Evolutionary conservation across 805 yeast species (phyloP).

Genomic region (Hanseniaspora clermontiae): DNA sequence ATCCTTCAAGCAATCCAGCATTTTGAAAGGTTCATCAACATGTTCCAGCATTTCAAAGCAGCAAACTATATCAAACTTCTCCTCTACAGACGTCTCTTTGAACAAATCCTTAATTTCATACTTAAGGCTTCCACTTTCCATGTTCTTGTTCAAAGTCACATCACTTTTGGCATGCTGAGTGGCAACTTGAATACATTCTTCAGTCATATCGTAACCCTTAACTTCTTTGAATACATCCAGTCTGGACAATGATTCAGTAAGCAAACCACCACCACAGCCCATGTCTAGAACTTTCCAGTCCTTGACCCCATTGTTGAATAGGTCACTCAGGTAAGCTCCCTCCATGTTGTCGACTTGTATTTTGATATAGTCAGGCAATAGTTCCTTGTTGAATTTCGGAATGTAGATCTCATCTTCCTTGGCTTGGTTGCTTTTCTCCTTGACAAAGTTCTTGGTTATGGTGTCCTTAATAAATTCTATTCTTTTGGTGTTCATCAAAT

Average conservation of each 20-base stretch:
- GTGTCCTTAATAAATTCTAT: conserved; percentile 72
- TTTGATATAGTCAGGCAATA: conserved; percentile 49
- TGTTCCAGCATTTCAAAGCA: conserved; percentile 94
- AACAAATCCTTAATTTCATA: conserved; percentile 33
- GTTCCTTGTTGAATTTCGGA: conserved; percentile 62
- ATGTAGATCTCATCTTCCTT: conserved; percentile 37
- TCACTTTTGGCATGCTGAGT: conserved; percentile 52
- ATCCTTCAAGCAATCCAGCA: conserved; percentile 53
- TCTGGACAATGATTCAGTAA: conserved; percentile 78
- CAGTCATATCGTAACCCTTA: conserved; percentile 73
- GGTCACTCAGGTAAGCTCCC: conserved; percentile 28
- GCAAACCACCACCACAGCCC: conserved; percentile 98
- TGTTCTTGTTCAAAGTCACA: conserved; percentile 43
- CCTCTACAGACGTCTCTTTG: conserved; percentile 21
- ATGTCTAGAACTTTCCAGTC: conserved; percentile 59
- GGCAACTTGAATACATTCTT: conserved; percentile 74
- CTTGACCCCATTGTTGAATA: conserved; percentile 19
- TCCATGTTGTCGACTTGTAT: conserved; percentile 42
- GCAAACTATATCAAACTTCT: conserved; percentile 62
- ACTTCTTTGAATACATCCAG: conserved; percentile 50
- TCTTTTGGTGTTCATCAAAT: conserved; percentile 82
- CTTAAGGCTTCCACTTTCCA: conserved; percentile 24
- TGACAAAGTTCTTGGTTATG: conserved; percentile 14
- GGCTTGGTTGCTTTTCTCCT: neutral
- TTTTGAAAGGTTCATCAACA: conserved; percentile 70